These are phyloP conservation scores for Xylaria sp. DNA, from an alignment of 2,329 filamentous ascomycete species.

Conservation along the genomic window DNA sequence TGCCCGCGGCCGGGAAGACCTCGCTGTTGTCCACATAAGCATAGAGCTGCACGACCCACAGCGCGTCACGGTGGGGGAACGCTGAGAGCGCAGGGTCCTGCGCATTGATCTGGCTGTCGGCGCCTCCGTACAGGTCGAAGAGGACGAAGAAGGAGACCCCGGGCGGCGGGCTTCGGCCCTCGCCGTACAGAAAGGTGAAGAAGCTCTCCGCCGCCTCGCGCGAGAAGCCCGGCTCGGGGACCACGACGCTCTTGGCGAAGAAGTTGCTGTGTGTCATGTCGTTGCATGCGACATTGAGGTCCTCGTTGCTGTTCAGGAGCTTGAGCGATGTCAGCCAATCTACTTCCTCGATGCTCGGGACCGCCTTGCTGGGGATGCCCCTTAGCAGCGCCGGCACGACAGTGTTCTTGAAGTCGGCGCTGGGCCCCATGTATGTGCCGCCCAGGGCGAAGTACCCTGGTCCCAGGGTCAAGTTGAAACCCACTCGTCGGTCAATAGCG, in stretches of 20 bases:
- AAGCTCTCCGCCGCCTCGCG: constrained; percentile 27
- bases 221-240: constrained; percentile 33
- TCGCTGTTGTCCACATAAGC: constrained; percentile 19
- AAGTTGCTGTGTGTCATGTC: constrained; percentile 33
- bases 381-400: constrained; percentile 34
- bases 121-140: constrained; percentile 40
- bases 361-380: constrained; percentile 19
- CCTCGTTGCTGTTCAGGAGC: constrained; percentile 20
- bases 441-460: constrained; percentile 32
- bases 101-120: constrained; percentile 36
- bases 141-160: constrained; percentile 39
- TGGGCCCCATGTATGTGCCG: constrained; percentile 39
- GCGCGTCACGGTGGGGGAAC: constrained; percentile 35
- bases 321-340: constrained; percentile 31
- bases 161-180: constrained; percentile 14
- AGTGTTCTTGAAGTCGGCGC: constrained; percentile 24
- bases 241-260: constrained; percentile 41
- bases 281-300: constrained; percentile 15
- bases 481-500: constrained; percentile 35
- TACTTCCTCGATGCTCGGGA: constrained; percentile 8
- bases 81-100: constrained; percentile 20
- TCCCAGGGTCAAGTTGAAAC: constrained; percentile 32
- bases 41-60: constrained; percentile 40
- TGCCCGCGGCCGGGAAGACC: constrained; percentile 24
- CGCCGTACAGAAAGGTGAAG: constrained; percentile 29